Base-by-base conservation (phyloP, 208 protist species). In the Acanthamoeba sp. region DNA sequence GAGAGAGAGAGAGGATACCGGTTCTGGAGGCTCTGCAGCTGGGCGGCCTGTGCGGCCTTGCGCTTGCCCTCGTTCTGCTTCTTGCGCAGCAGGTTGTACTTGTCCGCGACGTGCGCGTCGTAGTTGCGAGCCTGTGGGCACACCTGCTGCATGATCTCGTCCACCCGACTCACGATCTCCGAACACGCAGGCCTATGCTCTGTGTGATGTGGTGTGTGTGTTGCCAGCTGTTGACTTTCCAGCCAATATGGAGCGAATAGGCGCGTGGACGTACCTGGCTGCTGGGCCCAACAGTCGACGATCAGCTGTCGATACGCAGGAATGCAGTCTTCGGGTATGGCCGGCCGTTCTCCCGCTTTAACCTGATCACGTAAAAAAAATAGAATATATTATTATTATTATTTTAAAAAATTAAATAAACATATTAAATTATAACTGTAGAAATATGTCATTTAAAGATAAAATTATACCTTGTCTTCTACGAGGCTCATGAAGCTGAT, bases 401-500 rank as follows among this genome's bases (percentile, higher is more conserved):
- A 64, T 64, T 32, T 32, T 64, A 27, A 64, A 64, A 27, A 24
- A 64, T 64, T 64, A 29, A 7, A 32, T 32, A 64, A 64, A 22
- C 16, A 64, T 27, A 64, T 34, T 10, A 27, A 32, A 66, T 1
- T 9, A 7, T 27, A 32, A 66, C 5, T 32, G n/a, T 27, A 24
- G 2, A 2, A 34, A 66, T 50, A 50, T 20, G 18, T 50, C 45
- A 50, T 14, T 9, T 20, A 50, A 20, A 50, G 18, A 50, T 50
- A 1, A 50, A 50, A 50, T 50, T 50, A 48, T 27, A 32, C 59
- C 22, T 69, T 27, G n/a, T 69, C 59, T 24, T 90, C 12, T 29
- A 62, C 32, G n/a, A 89, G 80, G n/a, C 84, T 59, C 5, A 66
- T 89, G 40, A 95, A 91, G n/a, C 85, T 48, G 48, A 42, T 36